phyloP scores from a whole-genome alignment of 2,329 filamentous ascomycete species.

The Penicillium occitanis region DNA sequence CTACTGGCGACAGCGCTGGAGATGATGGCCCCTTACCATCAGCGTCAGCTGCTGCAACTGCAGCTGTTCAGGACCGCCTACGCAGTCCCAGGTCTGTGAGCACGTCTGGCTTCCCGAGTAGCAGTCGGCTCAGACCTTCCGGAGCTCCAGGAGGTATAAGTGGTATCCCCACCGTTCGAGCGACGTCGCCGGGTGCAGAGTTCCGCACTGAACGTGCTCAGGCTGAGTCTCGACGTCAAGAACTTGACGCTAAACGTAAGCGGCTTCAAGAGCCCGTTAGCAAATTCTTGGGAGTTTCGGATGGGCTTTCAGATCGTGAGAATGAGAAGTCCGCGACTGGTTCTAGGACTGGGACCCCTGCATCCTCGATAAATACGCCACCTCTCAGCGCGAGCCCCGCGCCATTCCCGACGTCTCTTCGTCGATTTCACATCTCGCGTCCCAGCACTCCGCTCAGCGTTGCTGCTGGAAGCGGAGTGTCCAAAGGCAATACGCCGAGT shows the following conservation, averaged over 20 bases:
- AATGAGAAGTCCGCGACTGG: neutral
- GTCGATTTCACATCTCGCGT: constrained; percentile 43
- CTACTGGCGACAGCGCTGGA: constrained; percentile 15
- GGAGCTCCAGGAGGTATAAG: constrained; percentile 23
- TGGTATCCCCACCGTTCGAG: constrained; percentile 40
- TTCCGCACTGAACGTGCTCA: constrained; percentile 37
- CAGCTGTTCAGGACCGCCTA: constrained; percentile 29
- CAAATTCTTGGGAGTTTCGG: constrained; percentile 6
- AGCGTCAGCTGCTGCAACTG: constrained; percentile 23
- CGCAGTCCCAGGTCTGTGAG: constrained; percentile 39
- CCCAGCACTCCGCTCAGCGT: constrained; percentile 30
- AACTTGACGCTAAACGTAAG: constrained; percentile 31
- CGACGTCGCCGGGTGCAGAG: constrained; percentile 45
- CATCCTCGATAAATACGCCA: constrained; percentile 22
- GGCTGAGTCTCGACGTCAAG: constrained; percentile 31
- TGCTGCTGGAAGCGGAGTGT: constrained; percentile 33
- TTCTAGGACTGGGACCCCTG: constrained; percentile 22
- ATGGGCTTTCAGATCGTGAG: constrained; percentile 1
- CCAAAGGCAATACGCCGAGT: constrained; percentile 34
- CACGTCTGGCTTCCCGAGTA: constrained; percentile 27
- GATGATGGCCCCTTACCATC: constrained; percentile 18
- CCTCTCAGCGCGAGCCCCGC: constrained; percentile 19
- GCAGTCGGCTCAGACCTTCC: neutral
- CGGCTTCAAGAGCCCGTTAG: constrained; percentile 30
- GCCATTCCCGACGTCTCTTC: constrained; percentile 33